Evolutionary conservation across 306 rosid genomes (phyloP).

Genomic region (Pyrus pyrifolia): DNA sequence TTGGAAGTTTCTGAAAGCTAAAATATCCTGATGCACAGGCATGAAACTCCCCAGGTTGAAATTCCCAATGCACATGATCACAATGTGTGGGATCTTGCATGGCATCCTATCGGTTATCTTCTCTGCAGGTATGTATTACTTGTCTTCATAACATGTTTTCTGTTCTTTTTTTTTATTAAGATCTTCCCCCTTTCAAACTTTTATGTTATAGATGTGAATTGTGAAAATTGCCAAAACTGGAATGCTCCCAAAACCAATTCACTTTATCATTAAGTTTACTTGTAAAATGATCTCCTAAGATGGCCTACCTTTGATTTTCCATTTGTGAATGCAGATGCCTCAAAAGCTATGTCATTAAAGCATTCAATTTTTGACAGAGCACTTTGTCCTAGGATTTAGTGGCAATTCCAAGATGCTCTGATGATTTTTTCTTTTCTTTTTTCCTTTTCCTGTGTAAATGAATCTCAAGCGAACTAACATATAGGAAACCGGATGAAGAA

Average conservation of each 20-base stretch:
- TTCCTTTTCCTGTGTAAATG: neutral
- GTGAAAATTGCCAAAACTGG: neutral
- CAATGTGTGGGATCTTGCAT: slow-evolving; percentile 96
- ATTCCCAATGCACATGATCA: slow-evolving; percentile 82
- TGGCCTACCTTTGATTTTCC: neutral
- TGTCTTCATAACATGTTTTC: neutral
- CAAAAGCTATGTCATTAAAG: neutral
- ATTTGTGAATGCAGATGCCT: neutral
- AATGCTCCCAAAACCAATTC: neutral
- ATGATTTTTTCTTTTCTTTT: too few relatives aligned
- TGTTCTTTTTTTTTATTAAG: neutral
- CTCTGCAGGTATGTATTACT: slow-evolving; percentile 69
- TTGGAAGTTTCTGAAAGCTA: slow-evolving; percentile 14
- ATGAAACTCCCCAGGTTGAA: slow-evolving; percentile 91
- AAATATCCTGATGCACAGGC: slow-evolving; percentile 50
- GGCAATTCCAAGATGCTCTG: neutral
- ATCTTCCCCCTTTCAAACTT: neutral
- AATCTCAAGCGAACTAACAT: neutral
- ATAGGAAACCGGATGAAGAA: neutral
- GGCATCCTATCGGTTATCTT: slow-evolving; percentile 99
- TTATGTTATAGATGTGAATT: neutral
- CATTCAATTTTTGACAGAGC: neutral
- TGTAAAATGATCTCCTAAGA: neutral
- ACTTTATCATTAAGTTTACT: neutral
- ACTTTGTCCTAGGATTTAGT: neutral